These are phyloP conservation scores for Sanghuangporus sanghuang DNA, from an alignment of 1,284 basidiomycete genomes.

Conservation along the genomic window DNA sequence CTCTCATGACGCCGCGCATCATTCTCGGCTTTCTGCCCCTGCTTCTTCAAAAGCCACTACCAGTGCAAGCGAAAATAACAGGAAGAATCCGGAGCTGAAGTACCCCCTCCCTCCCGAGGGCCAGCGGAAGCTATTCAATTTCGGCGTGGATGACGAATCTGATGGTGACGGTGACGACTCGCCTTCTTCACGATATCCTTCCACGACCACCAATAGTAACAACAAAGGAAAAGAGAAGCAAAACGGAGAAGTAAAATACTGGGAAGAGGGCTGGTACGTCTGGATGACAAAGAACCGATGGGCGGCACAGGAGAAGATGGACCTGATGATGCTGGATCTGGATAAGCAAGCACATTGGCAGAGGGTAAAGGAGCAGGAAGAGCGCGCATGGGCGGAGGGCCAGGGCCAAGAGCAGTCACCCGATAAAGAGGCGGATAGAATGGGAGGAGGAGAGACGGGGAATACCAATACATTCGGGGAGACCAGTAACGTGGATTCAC, in stretches of 20 bases:
- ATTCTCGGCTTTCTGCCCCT: background rate
- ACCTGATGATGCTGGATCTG: slow-evolving; percentile 53
- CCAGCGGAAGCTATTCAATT: slow-evolving; percentile 32
- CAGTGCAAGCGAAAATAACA: background rate
- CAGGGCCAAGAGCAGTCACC: background rate
- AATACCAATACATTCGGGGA: background rate
- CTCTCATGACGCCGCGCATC: slow-evolving; percentile 18
- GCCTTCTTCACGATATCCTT: background rate
- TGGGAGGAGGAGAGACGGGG: background rate
- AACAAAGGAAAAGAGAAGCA: slow-evolving; percentile 15
- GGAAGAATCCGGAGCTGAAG: slow-evolving; percentile 20
- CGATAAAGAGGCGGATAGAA: slow-evolving; percentile 5
- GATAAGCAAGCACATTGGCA: slow-evolving; percentile 42
- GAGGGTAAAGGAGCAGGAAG: slow-evolving; percentile 35
- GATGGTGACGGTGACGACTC: background rate
- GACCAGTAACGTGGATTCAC: background rate
- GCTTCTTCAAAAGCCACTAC: background rate
- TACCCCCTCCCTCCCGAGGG: slow-evolving; percentile 61
- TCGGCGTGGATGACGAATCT: background rate
- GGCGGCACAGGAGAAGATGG: slow-evolving; percentile 50
- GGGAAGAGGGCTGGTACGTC: slow-evolving; percentile 72
- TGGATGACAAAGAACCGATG: slow-evolving; percentile 55
- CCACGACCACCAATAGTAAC: background rate
- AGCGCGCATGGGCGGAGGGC: slow-evolving; percentile 36
- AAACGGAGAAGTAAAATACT: slow-evolving; percentile 38